Conservation (phyloP, 202 grass and related monocot species). For the Cymbopogon flexuosus region DNA sequence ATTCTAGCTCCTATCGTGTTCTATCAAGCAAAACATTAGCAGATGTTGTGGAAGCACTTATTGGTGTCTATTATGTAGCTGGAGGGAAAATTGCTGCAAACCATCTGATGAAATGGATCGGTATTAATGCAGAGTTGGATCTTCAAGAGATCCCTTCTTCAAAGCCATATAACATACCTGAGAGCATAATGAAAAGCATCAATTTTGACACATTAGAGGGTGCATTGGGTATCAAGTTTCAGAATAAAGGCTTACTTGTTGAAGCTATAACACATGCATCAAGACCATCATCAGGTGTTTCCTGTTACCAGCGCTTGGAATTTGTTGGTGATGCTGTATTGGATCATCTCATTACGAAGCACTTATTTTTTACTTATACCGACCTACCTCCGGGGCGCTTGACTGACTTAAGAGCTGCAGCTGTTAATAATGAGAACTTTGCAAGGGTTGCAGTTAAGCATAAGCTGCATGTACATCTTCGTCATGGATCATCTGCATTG, state of each 20-base stretch:
- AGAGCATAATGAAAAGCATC: conserved; percentile 73
- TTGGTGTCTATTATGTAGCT: conserved; percentile 93
- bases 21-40: conserved; percentile 95
- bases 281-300: conserved; percentile 87
- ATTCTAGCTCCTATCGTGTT: conserved; percentile 93
- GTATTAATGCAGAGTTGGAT: conserved; percentile 84
- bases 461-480: conserved; percentile 81
- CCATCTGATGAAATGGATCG: conserved; percentile 97
- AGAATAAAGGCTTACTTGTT: conserved; percentile 69
- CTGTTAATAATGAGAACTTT: conserved; percentile 99
- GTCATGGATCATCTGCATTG: conserved; percentile 90
- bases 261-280: conserved; percentile 98
- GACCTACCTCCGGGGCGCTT: conserved; percentile 88
- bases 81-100: conserved; percentile 91
- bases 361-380: conserved; percentile 93
- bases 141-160: conserved; percentile 58
- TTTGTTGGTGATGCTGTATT: conserved; percentile 98
- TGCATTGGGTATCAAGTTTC: conserved; percentile 61
- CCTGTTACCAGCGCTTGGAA: conserved; percentile 94
- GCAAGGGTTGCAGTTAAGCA: conserved; percentile 86
- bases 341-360: conserved; percentile 90
- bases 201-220: conserved; percentile 80
- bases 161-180: conserved; percentile 83
- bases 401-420: conserved; percentile 90
- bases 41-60: conserved; percentile 98